Evolutionary conservation across 306 rosid genomes (phyloP).

Genomic region (Hippophae tibetana): DNA sequence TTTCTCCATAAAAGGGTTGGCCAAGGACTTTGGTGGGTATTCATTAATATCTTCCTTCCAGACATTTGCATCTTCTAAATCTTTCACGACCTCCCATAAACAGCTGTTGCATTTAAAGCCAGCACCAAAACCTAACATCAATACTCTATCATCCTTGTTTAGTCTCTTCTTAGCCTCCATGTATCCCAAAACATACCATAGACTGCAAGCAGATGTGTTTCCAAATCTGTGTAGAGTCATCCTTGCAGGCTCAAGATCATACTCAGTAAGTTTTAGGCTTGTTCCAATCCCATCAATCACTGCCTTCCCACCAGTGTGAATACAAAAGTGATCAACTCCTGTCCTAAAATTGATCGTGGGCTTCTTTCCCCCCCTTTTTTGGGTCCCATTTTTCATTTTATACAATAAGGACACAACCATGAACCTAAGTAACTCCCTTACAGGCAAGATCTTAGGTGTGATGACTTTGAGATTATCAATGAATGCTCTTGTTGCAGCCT

Average conservation of each 20-base stretch:
- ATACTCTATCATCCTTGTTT: conserved; percentile 43
- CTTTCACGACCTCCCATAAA: conserved; percentile 70
- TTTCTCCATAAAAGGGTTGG: conserved; percentile 6
- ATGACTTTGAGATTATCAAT: conserved; percentile 39
- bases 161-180: conserved; percentile 88
- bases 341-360: conserved; percentile 38
- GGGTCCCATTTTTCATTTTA: background rate
- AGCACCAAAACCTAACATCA: conserved; percentile 77
- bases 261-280: conserved; percentile 37
- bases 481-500: conserved; percentile 51
- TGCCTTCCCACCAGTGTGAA: conserved; percentile 69
- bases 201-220: conserved; percentile 64
- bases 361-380: background rate
- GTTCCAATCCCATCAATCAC: conserved; percentile 63
- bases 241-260: conserved; percentile 65
- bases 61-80: conserved; percentile 43
- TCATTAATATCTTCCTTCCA: conserved; percentile 47
- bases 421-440: conserved; percentile 36
- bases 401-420: background rate
- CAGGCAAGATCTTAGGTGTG: conserved; percentile 49
- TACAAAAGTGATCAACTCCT: conserved; percentile 62
- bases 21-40: conserved; percentile 33
- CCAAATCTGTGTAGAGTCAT: conserved; percentile 77
- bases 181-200: conserved; percentile 76
- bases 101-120: conserved; percentile 77